These are phyloP conservation scores for Fragilaria crotonensis DNA, from an alignment of 108 stramenopile genomes.

Conservation along the genomic window DNA sequence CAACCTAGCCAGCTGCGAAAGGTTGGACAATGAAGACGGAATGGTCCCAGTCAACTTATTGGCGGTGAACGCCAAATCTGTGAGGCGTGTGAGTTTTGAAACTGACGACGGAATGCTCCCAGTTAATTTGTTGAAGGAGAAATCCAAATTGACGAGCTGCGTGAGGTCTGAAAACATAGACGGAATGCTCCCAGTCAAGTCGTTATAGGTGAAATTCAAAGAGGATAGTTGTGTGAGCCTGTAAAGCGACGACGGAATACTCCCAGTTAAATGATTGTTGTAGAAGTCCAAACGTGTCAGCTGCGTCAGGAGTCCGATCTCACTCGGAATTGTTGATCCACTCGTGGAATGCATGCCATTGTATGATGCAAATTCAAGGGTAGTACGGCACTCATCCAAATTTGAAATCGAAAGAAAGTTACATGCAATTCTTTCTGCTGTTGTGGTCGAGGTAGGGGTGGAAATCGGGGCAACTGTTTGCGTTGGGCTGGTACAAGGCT, in stretches of 20 bases:
- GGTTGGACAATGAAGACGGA: too few species aligned
- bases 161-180: conserved; percentile 13
- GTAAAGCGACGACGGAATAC: conserved; percentile 6
- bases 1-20: too few species aligned
- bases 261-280: conserved; percentile 21
- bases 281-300: conserved; percentile 16
- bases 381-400: too few species aligned
- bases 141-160: conserved; percentile 8
- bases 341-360: too few species aligned
- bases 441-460: too few species aligned
- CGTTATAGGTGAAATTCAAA: too few species aligned
- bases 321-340: conserved; percentile 18
- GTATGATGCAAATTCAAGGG: too few species aligned
- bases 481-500: too few species aligned
- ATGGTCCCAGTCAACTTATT: conserved; percentile 13
- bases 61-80: conserved; percentile 1
- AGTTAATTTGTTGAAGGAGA: conserved; percentile 21
- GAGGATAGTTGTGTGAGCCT: too few species aligned
- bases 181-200: conserved; percentile 17
- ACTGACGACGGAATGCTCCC: conserved; percentile 22
- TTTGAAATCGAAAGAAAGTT: too few species aligned
- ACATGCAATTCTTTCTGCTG: too few species aligned
- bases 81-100: conserved; percentile 1
- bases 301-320: conserved; percentile 15
- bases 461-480: too few species aligned